phyloP scores from a whole-genome alignment of 2,329 filamentous ascomycete genomes.

The Alternaria sp. region DNA sequence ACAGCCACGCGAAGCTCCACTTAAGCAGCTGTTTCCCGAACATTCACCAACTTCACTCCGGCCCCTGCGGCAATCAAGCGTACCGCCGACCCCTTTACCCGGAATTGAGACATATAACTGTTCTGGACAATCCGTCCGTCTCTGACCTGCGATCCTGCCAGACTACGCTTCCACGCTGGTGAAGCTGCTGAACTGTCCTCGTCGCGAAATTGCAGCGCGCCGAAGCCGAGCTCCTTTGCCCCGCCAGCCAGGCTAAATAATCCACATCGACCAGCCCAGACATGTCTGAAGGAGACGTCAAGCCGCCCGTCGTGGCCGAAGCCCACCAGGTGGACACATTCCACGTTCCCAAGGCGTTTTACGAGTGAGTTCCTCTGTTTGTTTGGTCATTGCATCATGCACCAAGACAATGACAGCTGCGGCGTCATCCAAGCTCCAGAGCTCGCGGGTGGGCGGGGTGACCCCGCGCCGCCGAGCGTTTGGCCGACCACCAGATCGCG shows the following conservation, averaged over 20 bases:
- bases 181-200: constrained; percentile 1
- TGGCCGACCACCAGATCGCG: constrained; percentile 4
- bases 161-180: background rate
- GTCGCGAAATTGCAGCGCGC: constrained; percentile 14
- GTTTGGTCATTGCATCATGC: constrained; percentile 29
- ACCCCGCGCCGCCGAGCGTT: constrained; percentile 36
- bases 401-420: constrained; percentile 18
- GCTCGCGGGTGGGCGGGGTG: constrained; percentile 39
- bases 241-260: constrained; percentile 6
- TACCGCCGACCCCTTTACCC: constrained; percentile 47
- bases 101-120: constrained; percentile 39
- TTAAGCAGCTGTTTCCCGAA: constrained; percentile 35
- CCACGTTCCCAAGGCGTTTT: constrained; percentile 62
- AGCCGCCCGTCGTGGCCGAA: constrained; percentile 69
- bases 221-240: constrained; percentile 10
- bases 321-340: constrained; percentile 79
- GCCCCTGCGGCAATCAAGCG: constrained; percentile 37
- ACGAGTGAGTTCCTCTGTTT: constrained; percentile 44
- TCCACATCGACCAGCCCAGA: constrained; percentile 16
- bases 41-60: constrained; percentile 32
- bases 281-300: constrained; percentile 55
- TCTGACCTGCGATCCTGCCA: constrained; percentile 9
- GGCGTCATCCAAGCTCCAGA: constrained; percentile 16
- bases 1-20: constrained; percentile 27
- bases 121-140: constrained; percentile 11